phyloP scores from a whole-genome alignment of 345 rosid species.

The Salix purpurea region DNA sequence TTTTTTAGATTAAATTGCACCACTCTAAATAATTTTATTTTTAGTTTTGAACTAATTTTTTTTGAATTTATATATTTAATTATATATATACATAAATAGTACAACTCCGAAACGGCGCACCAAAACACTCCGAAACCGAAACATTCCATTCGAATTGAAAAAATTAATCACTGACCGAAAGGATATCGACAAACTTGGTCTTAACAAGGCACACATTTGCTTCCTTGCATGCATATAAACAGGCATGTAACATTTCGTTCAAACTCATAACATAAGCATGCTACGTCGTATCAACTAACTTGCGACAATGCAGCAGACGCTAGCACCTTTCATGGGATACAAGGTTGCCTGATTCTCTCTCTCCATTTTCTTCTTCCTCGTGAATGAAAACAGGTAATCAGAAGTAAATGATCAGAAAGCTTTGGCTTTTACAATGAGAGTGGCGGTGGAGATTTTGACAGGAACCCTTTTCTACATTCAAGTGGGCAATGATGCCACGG shows the following conservation, averaged over 20 bases:
- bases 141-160: too few relatives aligned
- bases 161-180: too few relatives aligned
- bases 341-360: neutral
- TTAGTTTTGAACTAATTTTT: too few relatives aligned
- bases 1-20: too few relatives aligned
- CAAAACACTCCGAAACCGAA: rapidly evolving
- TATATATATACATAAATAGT: too few relatives aligned
- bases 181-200: too few relatives aligned
- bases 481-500: slow-evolving; percentile 44
- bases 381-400: too few relatives aligned
- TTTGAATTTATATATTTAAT: too few relatives aligned
- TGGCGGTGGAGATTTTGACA: slow-evolving; percentile 68
- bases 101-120: rapidly evolving
- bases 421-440: slow-evolving; percentile 38
- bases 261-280: slow-evolving; percentile 19
- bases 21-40: too few relatives aligned
- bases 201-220: neutral
- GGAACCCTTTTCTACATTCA: slow-evolving; percentile 48
- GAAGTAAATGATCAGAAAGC: neutral
- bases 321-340: slow-evolving; percentile 12
- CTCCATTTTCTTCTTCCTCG: neutral
- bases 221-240: neutral
- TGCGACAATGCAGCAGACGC: slow-evolving; percentile 21
- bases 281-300: slow-evolving; percentile 5
- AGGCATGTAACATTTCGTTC: neutral